Conservation (phyloP, 2,329 filamentous ascomycete species). For the Allantophomopsis lycopodina region DNA sequence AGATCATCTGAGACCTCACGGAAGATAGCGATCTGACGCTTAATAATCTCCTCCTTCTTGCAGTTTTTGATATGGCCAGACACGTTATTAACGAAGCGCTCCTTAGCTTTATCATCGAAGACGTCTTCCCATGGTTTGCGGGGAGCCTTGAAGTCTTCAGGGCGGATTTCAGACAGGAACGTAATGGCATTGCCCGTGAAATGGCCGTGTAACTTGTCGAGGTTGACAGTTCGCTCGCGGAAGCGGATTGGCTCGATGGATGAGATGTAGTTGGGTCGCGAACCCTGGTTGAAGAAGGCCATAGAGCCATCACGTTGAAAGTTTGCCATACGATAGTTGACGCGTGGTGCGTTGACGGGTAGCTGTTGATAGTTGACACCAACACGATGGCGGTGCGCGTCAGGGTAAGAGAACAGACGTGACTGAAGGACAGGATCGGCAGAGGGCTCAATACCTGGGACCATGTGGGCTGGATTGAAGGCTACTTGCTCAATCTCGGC, state of each 20-base stretch:
- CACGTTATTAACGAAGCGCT: conserved; percentile 45
- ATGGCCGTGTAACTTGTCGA: conserved; percentile 24
- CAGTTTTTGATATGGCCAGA: conserved; percentile 47
- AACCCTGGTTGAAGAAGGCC: conserved; percentile 29
- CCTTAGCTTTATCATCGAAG: conserved; percentile 40
- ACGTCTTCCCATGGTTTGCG: conserved; percentile 46
- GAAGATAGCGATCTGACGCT: conserved; percentile 52
- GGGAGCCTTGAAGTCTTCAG: conserved; percentile 31
- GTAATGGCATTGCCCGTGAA: conserved; percentile 24
- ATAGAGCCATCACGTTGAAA: conserved; percentile 24
- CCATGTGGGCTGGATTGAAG: conserved; percentile 51
- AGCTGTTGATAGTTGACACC: conserved; percentile 43
- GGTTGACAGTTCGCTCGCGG: conserved; percentile 18
- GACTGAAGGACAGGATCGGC: conserved; percentile 56
- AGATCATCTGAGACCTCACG: conserved; percentile 45
- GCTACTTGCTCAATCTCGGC: conserved; percentile 55
- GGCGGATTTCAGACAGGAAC: conserved; percentile 23
- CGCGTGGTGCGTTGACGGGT: conserved; percentile 24
- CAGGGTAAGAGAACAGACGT: conserved; percentile 56
- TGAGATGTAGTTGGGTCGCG: conserved; percentile 28
- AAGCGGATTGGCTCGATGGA: conserved; percentile 21
- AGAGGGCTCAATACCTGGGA: conserved; percentile 52
- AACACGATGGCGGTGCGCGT: conserved; percentile 43
- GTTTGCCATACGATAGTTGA: conserved; percentile 18
- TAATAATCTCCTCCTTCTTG: conserved; percentile 43